Percentiles rank a stretch among this genome's conserved stretches.
Conservation (phyloP, 805 yeast genomes). For the Monosporozyma unispora region DNA sequence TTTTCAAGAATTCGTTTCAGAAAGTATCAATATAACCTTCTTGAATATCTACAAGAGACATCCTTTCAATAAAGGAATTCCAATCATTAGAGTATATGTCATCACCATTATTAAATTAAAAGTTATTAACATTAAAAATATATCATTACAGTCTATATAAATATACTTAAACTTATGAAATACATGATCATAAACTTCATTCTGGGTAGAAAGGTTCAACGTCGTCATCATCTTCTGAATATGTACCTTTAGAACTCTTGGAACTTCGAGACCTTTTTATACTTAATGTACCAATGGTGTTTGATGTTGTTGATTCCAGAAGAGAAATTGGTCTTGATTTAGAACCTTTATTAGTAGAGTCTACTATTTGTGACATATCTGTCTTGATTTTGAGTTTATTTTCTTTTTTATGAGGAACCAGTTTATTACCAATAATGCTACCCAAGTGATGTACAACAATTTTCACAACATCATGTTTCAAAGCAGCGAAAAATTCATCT, state of each 20-base stretch:
- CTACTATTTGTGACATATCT: constrained; percentile 16
- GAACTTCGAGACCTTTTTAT: not conserved
- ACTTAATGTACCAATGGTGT: not conserved
- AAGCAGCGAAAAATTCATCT: constrained; percentile 42
- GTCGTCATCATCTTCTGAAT: constrained; percentile 5
- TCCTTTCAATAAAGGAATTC: too few relatives aligned
- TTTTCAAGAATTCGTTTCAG: too few relatives aligned
- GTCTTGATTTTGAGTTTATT: constrained; percentile 17
- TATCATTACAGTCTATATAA: not conserved
- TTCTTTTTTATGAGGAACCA: constrained; percentile 37
- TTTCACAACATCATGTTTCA: constrained; percentile 49
- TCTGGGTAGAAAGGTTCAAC: constrained; percentile 12
- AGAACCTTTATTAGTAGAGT: constrained; percentile 5
- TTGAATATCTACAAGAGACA: too few relatives aligned
- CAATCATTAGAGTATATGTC: too few relatives aligned
- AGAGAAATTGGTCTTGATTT: constrained; percentile 5
- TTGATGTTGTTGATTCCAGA: constrained; percentile 2
- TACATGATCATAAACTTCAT: not conserved
- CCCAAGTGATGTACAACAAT: constrained; percentile 51
- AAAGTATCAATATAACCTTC: too few relatives aligned
- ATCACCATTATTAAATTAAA: too few relatives aligned
- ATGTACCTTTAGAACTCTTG: not conserved
- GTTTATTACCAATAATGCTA: constrained; percentile 51
- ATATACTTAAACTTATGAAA: not conserved
- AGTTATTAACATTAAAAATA: too few relatives aligned